Conservation (phyloP, 2,329 filamentous ascomycete species). For the Zarea fungicola region DNA sequence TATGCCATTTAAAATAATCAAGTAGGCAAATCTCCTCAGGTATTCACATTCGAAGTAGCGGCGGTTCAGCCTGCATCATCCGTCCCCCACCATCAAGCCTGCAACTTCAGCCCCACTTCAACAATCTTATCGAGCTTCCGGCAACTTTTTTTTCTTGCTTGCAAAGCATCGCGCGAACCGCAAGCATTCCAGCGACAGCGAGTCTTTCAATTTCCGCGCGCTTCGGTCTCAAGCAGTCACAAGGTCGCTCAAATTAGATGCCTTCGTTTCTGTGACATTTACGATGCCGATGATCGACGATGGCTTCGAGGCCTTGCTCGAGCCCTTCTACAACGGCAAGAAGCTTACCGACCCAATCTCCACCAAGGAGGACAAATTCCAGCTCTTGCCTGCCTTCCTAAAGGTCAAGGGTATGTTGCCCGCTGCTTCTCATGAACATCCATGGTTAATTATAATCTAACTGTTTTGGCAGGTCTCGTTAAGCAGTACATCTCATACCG, state of each 20-base stretch:
- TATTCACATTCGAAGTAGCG: slow-evolving; percentile 10
- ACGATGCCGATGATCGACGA: slow-evolving; percentile 54
- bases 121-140: slow-evolving; percentile 3
- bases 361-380: slow-evolving; percentile 83
- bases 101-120: slow-evolving; percentile 14
- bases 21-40: not conserved
- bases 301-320: slow-evolving; percentile 60
- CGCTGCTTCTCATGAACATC: not conserved
- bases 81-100: slow-evolving; percentile 13
- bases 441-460: slow-evolving; percentile 13
- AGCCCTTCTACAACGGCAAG: slow-evolving; percentile 65
- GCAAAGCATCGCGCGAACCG: slow-evolving; percentile 8
- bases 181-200: slow-evolving; percentile 1
- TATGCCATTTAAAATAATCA: not conserved
- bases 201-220: not conserved
- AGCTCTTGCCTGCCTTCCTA: slow-evolving; percentile 91
- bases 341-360: slow-evolving; percentile 61
- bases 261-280: slow-evolving; percentile 25
- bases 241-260: slow-evolving; percentile 21
- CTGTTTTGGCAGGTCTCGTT: slow-evolving; percentile 55
- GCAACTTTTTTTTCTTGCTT: slow-evolving; percentile 12
- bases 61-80: not conserved
- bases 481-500: slow-evolving; percentile 59
- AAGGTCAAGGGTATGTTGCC: slow-evolving; percentile 73
- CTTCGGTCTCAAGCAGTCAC: not conserved